Percentiles rank a stretch among this genome's conserved stretches.
These are phyloP conservation scores for Boletus rubescentipes DNA, from an alignment of 768 basidiomycete species.

Conservation along the genomic window DNA sequence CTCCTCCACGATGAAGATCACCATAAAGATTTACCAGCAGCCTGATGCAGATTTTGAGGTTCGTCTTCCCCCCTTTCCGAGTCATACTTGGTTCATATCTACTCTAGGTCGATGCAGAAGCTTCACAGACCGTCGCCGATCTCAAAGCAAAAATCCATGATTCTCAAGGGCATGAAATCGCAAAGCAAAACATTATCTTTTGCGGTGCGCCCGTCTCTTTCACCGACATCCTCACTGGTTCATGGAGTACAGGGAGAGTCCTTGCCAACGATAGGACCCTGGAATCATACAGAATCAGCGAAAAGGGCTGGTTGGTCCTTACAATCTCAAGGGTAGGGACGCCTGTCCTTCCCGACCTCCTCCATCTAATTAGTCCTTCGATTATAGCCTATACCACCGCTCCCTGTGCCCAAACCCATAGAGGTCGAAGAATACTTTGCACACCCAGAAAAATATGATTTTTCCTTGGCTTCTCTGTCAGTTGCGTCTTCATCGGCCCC, in stretches of 20 bases:
- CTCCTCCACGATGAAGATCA: conserved; percentile 6
- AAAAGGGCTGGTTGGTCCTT: not conserved
- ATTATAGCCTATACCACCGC: not conserved
- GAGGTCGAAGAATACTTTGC: not conserved
- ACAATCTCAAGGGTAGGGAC: not conserved
- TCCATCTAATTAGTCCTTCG: not conserved
- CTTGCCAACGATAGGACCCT: not conserved
- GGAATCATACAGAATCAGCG: conserved; percentile 1
- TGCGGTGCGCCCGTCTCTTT: not conserved
- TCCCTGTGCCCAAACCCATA: not conserved
- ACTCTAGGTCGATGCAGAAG: conserved; percentile 2
- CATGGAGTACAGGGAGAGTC: not conserved
- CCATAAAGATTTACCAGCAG: conserved; percentile 4
- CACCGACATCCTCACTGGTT: not conserved
- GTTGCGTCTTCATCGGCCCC: too few relatives aligned
- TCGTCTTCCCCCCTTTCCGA: not conserved
- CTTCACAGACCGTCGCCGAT: conserved; percentile 4
- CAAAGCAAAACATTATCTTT: not conserved
- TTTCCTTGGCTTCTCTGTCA: too few relatives aligned
- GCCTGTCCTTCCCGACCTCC: too few relatives aligned
- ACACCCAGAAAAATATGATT: too few relatives aligned
- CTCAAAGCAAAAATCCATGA: conserved; percentile 4
- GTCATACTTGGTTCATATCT: not conserved
- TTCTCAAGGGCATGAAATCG: not conserved
- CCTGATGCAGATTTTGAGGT: conserved; percentile 1